Evolutionary conservation across 2,329 filamentous ascomycete genomes (phyloP), one percentile per base, ranked within the genome.

Genomic region (Cladorrhinum sp.): DNA sequence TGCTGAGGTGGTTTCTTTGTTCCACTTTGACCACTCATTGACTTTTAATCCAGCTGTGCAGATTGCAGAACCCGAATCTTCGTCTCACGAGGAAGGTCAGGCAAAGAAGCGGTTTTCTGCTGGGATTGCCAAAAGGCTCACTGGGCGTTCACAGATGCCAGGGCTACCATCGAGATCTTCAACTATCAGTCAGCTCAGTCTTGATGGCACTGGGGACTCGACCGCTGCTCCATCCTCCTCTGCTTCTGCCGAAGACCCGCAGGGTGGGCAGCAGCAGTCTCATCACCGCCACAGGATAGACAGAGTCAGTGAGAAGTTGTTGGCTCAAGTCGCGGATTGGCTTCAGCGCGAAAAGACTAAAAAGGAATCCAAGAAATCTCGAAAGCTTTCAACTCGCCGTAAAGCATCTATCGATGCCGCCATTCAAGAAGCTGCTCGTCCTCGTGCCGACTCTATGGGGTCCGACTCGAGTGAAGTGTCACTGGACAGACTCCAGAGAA

Each of bases 241-340:
- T 41, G 70, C 66, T 48, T 59, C 64, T 29, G 66, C 62, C 7
- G 71, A 70, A 18, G 74, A 74, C 10, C 48, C 66, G 3, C 63
- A 60, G 27, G 53, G 13, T 56, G 66, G 66, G 12, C 70, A 69
- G 49, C 70, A 69, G 49, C 66, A 71, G 49, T 68, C 70, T 24
- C 71, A 72, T 32, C 74, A 72, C 45, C 72, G 71, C 24, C 71
- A 73, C 56, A 70, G 68, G 48, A 57, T 72, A 22, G 75, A 78
- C 57, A 66, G 69, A 25, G 68, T 71, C 45, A 79, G 79, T 56
- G 79, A 86, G 66, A 83, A 80, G 64, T 74, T 96, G 7, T 76
- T 95, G 25, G 81, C 86, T 20, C 91, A 96, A 70, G 86, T 97
- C 13, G 82, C 85, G 24, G 86, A 91, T 65, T 98, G 93, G 93